A percentile compares a stretch with the other conserved stretches of the same genome.
Evolutionary conservation across 2,329 filamentous ascomycete genomes (phyloP).

Genomic region (Clonostachys sp.): DNA sequence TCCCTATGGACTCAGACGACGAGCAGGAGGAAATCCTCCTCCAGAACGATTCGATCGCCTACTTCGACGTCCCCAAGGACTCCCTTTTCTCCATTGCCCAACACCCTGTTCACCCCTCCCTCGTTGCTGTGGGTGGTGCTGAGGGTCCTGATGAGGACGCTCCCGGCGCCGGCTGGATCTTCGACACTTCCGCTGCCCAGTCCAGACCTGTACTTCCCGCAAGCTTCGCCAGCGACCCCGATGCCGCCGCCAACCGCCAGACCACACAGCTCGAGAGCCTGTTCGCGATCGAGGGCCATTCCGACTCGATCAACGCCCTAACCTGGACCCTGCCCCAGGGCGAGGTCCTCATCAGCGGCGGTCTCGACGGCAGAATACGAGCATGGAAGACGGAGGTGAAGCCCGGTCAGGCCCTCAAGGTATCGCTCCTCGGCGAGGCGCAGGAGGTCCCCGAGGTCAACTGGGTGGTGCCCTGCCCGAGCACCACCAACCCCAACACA

Average conservation of each 20-base stretch:
- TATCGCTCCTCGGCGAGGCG: slow-evolving; percentile 67
- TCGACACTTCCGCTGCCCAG: slow-evolving; percentile 66
- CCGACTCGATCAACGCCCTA: slow-evolving; percentile 84
- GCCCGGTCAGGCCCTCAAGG: slow-evolving; percentile 38
- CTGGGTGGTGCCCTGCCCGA: slow-evolving; percentile 77
- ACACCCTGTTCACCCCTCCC: slow-evolving; percentile 72
- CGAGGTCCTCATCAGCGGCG: slow-evolving; percentile 80
- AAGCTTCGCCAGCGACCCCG: slow-evolving; percentile 66
- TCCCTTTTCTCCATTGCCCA: slow-evolving; percentile 94
- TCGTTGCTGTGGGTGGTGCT: slow-evolving; percentile 82
- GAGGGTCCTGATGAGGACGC: slow-evolving; percentile 54
- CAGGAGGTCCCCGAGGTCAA: slow-evolving; percentile 95
- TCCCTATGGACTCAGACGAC: slow-evolving; percentile 75
- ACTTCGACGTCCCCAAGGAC: slow-evolving; percentile 88
- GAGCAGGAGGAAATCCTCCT: slow-evolving; percentile 70
- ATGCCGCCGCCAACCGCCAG: slow-evolving; percentile 41
- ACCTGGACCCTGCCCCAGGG: slow-evolving; percentile 79
- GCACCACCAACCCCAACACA: slow-evolving; percentile 68
- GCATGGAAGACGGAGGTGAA: slow-evolving; percentile 55
- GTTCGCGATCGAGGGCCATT: slow-evolving; percentile 81
- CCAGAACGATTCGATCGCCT: slow-evolving; percentile 87
- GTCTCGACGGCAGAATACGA: slow-evolving; percentile 78
- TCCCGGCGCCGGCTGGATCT: slow-evolving; percentile 78
- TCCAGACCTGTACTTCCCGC: slow-evolving; percentile 67
- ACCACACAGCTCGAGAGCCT: slow-evolving; percentile 59